These are phyloP conservation scores for Phanerochaete sordida DNA, from an alignment of 768 basidiomycete species.

Conservation along the genomic window DNA sequence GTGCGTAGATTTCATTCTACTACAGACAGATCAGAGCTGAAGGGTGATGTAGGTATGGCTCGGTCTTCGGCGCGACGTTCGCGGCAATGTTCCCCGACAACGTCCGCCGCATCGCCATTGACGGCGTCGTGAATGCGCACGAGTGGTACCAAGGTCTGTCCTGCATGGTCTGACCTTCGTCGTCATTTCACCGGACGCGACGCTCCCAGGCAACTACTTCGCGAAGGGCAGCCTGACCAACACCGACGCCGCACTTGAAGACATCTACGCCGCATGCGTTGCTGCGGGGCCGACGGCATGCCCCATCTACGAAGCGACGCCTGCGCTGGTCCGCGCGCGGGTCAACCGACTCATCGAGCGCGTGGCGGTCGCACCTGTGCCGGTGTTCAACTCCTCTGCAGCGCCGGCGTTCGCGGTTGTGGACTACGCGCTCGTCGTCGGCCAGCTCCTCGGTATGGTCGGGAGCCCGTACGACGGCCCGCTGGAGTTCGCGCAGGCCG, in stretches of 20 bases:
- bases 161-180: background rate
- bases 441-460: background rate
- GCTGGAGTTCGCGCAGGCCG: background rate
- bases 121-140: slow-evolving; percentile 22
- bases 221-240: slow-evolving; percentile 5
- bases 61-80: slow-evolving; percentile 3
- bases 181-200: background rate
- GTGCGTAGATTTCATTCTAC: too few relatives aligned
- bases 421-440: background rate
- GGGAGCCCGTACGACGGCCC: background rate
- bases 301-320: slow-evolving; percentile 19
- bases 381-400: background rate
- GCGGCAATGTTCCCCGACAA: slow-evolving; percentile 13
- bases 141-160: slow-evolving; percentile 16
- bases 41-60: slow-evolving; percentile 3
- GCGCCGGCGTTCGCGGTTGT: background rate
- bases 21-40: too few relatives aligned
- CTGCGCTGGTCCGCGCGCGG: slow-evolving; percentile 15
- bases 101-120: slow-evolving; percentile 25
- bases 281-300: slow-evolving; percentile 21
- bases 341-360: slow-evolving; percentile 2
- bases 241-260: slow-evolving; percentile 16
- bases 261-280: slow-evolving; percentile 16
- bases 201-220: background rate
- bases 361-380: background rate